A percentile compares a stretch with the other conserved stretches of the same genome.
Conservation (phyloP, 2,329 filamentous ascomycete species). For the Aspergillus tamarii region DNA sequence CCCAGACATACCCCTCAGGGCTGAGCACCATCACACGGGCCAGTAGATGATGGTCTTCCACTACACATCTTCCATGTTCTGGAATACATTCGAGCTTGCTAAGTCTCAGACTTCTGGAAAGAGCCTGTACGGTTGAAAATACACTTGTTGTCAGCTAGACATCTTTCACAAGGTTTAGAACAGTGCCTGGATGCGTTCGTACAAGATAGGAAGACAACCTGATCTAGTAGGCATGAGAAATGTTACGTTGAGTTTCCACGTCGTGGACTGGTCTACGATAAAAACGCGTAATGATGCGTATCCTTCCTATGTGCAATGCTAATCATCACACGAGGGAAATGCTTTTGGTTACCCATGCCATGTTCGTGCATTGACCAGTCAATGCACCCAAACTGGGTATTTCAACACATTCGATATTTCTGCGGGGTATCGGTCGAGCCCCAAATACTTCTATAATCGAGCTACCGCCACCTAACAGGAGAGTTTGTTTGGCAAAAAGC, state of each 20-base stretch:
- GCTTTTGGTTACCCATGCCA: constrained; percentile 28
- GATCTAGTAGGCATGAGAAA: not conserved
- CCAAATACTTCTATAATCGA: not conserved
- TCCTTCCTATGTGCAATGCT: not conserved
- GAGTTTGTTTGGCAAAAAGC: not conserved
- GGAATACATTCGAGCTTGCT: not conserved
- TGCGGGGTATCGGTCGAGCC: not conserved
- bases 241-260: not conserved
- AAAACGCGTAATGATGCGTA: not conserved
- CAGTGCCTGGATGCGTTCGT: not conserved
- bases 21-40: not conserved
- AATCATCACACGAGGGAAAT: not conserved
- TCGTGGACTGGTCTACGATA: not conserved
- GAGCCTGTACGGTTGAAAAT: not conserved
- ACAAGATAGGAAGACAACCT: not conserved
- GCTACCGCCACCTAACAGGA: not conserved
- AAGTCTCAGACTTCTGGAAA: not conserved
- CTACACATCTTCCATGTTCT: not conserved
- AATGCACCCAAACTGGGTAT: not conserved
- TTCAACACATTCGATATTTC: not conserved
- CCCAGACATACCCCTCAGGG: not conserved
- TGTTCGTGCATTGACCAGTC: not conserved
- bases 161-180: not conserved
- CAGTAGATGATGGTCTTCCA: not conserved
- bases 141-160: not conserved